Evolutionary conservation across 2,329 filamentous ascomycete genomes (phyloP), one percentile per base, ranked within the genome.

Genomic region (Sporothrix sp.): DNA sequence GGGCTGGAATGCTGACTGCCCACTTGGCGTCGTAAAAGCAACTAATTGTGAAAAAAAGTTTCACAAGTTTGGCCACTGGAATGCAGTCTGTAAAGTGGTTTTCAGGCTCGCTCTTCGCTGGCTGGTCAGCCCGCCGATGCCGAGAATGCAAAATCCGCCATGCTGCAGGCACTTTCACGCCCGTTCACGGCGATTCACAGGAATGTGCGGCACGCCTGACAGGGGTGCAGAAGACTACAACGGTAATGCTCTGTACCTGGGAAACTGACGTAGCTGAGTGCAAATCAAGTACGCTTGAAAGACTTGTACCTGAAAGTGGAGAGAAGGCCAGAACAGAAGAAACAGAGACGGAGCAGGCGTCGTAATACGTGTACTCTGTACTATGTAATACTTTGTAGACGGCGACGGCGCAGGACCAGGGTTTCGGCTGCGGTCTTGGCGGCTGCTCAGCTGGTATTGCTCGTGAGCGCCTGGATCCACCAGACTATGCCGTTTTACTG

Each of bases 11-110:
- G 43, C 14, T 7, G 28, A 25, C 30, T 30, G 33, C 43, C 35
- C 43, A 45, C 43, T 16, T 45, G 30, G 14, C 8, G 9, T 27
- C 10, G 18, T 21, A 11, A 20, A 9, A 37, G 20, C 30, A 32
- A 6, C 27, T 42, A 28, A 27, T 11, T 20, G 33, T 20, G 9
- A 18, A 28, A 18, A 11, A 14, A 13, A 13, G 20, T 3, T 11
- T 27, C 11, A 42, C 30, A 13, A 27, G 6, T 36, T n/a, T 28
- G 6, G 25, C 25, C 25, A 11, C 45, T 48, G 45, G 45, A 48
- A 48, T 48, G 45, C 35, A 39, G 36, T 8, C n/a, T n/a, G 20
- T 45, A 45, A 45, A 48, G 45, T 39, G 45, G 33, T 36, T 38
- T 48, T 45, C n/a, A n/a, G n/a, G n/a, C n/a, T n/a, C n/a, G n/a